Conservation (phyloP, 2,329 filamentous ascomycete genomes). For the Pseudocercospora cruenta region DNA sequence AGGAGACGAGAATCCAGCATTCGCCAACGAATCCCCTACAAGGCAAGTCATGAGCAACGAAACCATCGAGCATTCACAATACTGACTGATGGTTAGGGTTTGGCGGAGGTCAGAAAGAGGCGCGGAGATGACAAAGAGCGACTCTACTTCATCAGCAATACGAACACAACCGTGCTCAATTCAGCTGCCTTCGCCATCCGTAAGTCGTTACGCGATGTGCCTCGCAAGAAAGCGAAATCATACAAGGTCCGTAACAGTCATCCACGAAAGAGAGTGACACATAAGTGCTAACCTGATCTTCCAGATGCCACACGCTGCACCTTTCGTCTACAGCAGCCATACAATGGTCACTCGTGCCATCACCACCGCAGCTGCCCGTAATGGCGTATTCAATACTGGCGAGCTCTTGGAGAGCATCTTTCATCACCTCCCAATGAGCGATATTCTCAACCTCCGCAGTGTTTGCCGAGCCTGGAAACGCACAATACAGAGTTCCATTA, state of each 20-base stretch:
- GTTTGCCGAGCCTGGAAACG: slow-evolving; percentile 30
- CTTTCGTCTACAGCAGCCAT: slow-evolving; percentile 7
- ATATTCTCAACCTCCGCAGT: slow-evolving; percentile 17
- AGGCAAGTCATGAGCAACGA: neutral
- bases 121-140: neutral
- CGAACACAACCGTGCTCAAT: neutral
- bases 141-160: neutral
- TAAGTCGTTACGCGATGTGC: neutral
- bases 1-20: neutral
- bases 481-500: slow-evolving; percentile 8
- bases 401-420: slow-evolving; percentile 29
- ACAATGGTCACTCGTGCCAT: slow-evolving; percentile 21
- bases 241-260: neutral
- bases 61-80: neutral
- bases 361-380: slow-evolving; percentile 3
- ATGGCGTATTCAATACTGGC: slow-evolving; percentile 22
- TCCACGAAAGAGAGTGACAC: neutral
- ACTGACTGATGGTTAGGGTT: neutral
- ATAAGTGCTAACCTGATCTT: neutral
- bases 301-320: neutral
- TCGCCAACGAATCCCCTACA: neutral
- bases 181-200: neutral
- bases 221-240: neutral
- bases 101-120: neutral
- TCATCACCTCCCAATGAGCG: slow-evolving; percentile 12